These are phyloP conservation scores for Entomortierella beljakovae DNA, from an alignment of 192 early-diverging fungal genomes.

Conservation along the genomic window DNA sequence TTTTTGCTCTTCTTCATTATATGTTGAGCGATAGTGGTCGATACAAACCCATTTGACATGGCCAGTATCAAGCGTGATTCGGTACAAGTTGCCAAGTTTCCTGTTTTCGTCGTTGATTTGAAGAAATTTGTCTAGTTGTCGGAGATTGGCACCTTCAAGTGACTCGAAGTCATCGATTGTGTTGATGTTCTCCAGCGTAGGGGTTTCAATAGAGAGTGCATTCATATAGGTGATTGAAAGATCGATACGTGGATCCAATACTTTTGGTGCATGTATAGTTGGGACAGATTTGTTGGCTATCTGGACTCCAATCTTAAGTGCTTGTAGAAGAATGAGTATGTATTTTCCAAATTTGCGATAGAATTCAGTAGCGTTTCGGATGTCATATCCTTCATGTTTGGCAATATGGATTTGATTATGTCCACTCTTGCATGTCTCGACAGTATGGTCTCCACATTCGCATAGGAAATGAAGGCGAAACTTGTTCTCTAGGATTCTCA, in stretches of 20 bases:
- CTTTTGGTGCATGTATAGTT: not conserved
- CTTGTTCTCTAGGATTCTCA: not conserved
- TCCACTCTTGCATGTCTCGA: not conserved
- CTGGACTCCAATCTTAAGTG: not conserved
- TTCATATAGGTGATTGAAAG: not conserved
- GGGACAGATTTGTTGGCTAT: not conserved
- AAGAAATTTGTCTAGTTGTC: not conserved
- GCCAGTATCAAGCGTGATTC: not conserved
- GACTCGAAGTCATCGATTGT: not conserved
- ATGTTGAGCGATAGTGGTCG: not conserved
- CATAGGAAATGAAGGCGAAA: too few relatives aligned
- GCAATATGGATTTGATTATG: too few relatives aligned
- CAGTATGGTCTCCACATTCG: too few relatives aligned
- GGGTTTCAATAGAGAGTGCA: not conserved
- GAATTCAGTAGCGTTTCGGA: not conserved
- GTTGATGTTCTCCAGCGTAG: not conserved
- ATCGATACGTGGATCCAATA: not conserved
- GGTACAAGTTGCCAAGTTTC: too few relatives aligned
- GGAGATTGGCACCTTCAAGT: not conserved
- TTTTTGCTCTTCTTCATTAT: not conserved
- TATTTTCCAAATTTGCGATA: too few relatives aligned
- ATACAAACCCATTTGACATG: not conserved
- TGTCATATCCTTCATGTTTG: not conserved
- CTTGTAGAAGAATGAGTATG: not conserved
- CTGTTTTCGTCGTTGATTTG: not conserved